These are phyloP conservation scores for Pouteria campechiana DNA, from an alignment of 179 eudicot genomes.

Conservation along the genomic window DNA sequence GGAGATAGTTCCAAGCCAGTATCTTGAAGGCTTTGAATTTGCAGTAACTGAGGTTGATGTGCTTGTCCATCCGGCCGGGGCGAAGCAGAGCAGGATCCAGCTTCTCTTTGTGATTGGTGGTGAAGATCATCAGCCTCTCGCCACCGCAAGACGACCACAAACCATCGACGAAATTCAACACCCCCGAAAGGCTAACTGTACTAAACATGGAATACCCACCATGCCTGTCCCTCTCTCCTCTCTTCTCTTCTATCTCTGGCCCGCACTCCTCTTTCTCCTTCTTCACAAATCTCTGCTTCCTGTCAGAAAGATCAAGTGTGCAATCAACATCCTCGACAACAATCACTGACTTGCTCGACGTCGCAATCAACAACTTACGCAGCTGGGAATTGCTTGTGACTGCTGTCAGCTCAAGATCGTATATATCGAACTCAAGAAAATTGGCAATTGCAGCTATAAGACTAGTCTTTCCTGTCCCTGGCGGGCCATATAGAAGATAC, in stretches of 20 bases:
- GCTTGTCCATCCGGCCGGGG: conserved; percentile 24
- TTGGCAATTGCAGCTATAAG: conserved; percentile 4
- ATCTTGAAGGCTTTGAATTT: conserved; percentile 15
- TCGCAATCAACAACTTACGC: conserved; percentile 68
- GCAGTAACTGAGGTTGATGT: conserved; percentile 21
- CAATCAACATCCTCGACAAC: conserved; percentile 91
- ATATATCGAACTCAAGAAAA: conserved; percentile 55
- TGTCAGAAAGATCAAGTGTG: conserved; percentile 37
- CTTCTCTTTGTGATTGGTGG: conserved; percentile 20
- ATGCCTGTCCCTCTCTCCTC: too few relatives aligned
- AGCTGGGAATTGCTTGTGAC: conserved; percentile 64
- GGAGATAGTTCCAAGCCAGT: conserved; percentile 16
- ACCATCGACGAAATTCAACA: conserved; percentile 27
- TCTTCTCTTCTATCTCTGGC: too few relatives aligned
- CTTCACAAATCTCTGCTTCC: too few relatives aligned
- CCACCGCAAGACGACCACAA: conserved; percentile 26
- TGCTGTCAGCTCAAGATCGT: conserved; percentile 77
- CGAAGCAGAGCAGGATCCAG: conserved; percentile 23
- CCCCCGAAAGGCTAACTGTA: too few relatives aligned
- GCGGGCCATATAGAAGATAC: conserved; percentile 7
- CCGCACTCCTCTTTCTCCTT: neutral
- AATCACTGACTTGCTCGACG: conserved; percentile 67
- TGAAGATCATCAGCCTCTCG: conserved; percentile 18
- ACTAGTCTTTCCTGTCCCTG: conserved; percentile 4
- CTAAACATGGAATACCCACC: too few relatives aligned